Base-by-base conservation (phyloP, 2,329 filamentous ascomycete species). In the Colletotrichum lindemuthianum region DNA sequence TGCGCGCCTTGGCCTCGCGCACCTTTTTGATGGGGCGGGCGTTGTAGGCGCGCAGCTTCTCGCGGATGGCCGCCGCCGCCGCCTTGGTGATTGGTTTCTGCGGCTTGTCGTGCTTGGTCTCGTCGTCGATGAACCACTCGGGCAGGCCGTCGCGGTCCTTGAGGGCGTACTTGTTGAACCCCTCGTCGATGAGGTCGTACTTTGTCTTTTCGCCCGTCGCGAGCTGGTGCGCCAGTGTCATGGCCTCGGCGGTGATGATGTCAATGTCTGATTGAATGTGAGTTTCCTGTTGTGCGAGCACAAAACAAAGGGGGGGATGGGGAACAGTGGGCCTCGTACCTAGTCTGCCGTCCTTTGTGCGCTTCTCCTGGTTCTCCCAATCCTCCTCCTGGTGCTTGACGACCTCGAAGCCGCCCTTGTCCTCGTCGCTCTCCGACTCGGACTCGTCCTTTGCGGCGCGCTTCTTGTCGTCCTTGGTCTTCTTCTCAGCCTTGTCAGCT, bases 21-120 rank as follows among this genome's bases (percentile, higher is more conserved):
- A 99, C 96, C 84, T 99, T 99, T 86, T 99, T 99, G 87, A 98
- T 98, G 1, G 96, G 96, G 37, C 96, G 89, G 8, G 95, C 96
- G 76, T 99, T 98, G 71, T 97, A 87, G 0, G 96, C 94, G 37
- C 95, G 91, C 74, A 92, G 76, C 80, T 99, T 99, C 74, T 97
- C 95, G 77, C 96, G 94, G 82, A 99, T 97, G 2, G 96, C 96
- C 12, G 88, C 85, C 1, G 95, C 94, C 0, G 92, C 96, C 39
- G 93, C 93, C 71, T 96, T 96, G 54, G 90, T 93, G 72, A 97
- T 95, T n/a, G 96, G 96, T 63, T 92, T 91, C 68, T 96, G 90
- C 1, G 86, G 86, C 75, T 90, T 93, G 78, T 94, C 92, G 79
- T 99, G 95, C 71, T 85, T 88, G 70, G 79, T 76, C 77, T 99